These are phyloP conservation scores for Cytospora chrysosperma DNA, from an alignment of 2,329 filamentous ascomycete species.

Conservation along the genomic window DNA sequence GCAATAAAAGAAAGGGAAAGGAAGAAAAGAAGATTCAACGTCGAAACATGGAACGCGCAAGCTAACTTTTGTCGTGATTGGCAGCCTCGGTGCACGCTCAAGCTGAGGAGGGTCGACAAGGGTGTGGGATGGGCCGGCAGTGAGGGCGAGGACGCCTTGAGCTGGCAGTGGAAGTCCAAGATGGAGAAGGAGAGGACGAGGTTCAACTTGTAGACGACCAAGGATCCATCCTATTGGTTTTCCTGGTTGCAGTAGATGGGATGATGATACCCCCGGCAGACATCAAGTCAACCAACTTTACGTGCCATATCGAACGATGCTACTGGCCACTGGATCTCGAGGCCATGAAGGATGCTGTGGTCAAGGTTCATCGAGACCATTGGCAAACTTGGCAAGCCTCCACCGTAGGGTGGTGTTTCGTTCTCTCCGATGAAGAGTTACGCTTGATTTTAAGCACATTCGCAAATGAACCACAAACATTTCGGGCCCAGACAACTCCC, in stretches of 20 bases:
- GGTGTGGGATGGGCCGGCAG: conserved; percentile 72
- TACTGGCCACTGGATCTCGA: not conserved
- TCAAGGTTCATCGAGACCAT: no score
- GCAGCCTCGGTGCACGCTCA: conserved; percentile 58
- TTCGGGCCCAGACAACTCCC: no score
- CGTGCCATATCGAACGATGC: not conserved
- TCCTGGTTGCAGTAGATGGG: conserved; percentile 1
- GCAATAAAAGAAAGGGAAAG: not conserved
- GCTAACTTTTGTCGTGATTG: not conserved
- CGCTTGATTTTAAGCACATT: no score
- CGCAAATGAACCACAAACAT: no score
- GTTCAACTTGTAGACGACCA: conserved; percentile 71
- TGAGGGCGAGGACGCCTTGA: conserved; percentile 70
- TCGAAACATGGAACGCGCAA: not conserved
- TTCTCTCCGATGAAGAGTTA: no score
- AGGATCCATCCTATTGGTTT: not conserved
- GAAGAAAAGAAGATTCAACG: not conserved
- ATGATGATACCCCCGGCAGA: not conserved
- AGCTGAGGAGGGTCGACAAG: conserved; percentile 86
- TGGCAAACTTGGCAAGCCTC: no score
- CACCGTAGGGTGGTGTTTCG: no score
- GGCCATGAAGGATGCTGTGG: no score
- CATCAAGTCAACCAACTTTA: not conserved
- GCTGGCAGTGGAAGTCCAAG: conserved; percentile 95
- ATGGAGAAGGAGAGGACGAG: conserved; percentile 94